Conservation (phyloP, 345 rosid species). For the Gossypium rotundifolium region DNA sequence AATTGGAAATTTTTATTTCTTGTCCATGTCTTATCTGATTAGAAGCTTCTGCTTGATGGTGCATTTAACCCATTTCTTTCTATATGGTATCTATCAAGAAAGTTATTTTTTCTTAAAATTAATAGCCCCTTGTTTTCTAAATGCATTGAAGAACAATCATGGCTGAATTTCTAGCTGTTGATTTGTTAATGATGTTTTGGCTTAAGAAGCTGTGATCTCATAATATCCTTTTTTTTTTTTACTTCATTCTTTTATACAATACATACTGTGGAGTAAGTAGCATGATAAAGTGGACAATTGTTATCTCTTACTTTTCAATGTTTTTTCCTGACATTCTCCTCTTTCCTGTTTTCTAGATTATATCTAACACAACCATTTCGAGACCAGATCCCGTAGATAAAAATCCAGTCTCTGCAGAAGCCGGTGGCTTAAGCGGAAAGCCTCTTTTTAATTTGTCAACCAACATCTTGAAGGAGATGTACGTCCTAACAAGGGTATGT, state of each 20-base stretch:
- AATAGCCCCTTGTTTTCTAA: neutral
- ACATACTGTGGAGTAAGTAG: neutral
- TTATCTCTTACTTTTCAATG: neutral
- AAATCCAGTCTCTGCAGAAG: constrained; percentile 53
- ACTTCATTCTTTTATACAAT: neutral
- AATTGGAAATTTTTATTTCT: constrained; percentile 4
- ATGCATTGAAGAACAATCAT: neutral
- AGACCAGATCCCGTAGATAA: constrained; percentile 65
- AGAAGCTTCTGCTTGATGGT: neutral
- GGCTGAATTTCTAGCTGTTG: neutral
- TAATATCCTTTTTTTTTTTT: neutral
- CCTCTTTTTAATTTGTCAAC: constrained; percentile 78
- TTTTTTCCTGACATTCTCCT: neutral
- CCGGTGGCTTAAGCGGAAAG: constrained; percentile 92
- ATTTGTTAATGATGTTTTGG: neutral
- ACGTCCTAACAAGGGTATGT: constrained; percentile 81
- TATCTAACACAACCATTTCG: constrained; percentile 86
- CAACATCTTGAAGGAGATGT: constrained; percentile 80
- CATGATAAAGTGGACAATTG: neutral
- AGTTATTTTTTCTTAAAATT: neutral
- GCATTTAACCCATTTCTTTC: neutral
- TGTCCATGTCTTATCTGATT: neutral
- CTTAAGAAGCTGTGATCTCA: neutral
- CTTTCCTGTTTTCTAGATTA: constrained; percentile 43
- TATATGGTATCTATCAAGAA: neutral